These are phyloP conservation scores for Fusarium torulosum DNA, from an alignment of 2,329 filamentous ascomycete genomes.

Conservation along the genomic window DNA sequence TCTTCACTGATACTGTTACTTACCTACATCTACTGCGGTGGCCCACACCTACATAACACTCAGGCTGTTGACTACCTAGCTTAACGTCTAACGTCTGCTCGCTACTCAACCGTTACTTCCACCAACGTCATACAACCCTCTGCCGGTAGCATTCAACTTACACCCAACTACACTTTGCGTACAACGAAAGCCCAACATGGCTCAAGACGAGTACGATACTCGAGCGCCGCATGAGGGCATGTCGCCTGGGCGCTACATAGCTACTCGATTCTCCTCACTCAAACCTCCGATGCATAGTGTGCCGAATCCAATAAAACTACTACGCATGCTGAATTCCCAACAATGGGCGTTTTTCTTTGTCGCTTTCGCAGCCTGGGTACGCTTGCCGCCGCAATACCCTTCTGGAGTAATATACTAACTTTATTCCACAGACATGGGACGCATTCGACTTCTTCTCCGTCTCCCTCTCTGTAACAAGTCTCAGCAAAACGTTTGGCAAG, in stretches of 20 bases:
- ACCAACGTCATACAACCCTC: background rate
- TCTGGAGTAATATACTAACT: background rate
- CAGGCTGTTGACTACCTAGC: background rate
- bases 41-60: background rate
- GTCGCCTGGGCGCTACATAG: constrained; percentile 61
- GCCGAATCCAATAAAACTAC: constrained; percentile 64
- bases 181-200: constrained; percentile 29
- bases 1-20: background rate
- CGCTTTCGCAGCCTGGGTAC: constrained; percentile 69
- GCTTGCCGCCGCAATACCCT: constrained; percentile 17
- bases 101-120: background rate
- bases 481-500: constrained; percentile 65
- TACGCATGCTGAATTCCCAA: constrained; percentile 62
- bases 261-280: constrained; percentile 66
- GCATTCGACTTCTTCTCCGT: constrained; percentile 77
- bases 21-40: background rate
- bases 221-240: constrained; percentile 63
- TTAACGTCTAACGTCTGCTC: background rate
- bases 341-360: constrained; percentile 69
- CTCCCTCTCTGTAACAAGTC: constrained; percentile 67
- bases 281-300: constrained; percentile 68
- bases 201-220: constrained; percentile 49
- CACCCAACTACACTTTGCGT: background rate
- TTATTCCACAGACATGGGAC: constrained; percentile 65
- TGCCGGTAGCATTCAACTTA: background rate